A percentile compares a stretch with the other conserved stretches of the same genome.
Conservation (phyloP, 768 basidiomycete species). For the Boletus insuetus region DNA sequence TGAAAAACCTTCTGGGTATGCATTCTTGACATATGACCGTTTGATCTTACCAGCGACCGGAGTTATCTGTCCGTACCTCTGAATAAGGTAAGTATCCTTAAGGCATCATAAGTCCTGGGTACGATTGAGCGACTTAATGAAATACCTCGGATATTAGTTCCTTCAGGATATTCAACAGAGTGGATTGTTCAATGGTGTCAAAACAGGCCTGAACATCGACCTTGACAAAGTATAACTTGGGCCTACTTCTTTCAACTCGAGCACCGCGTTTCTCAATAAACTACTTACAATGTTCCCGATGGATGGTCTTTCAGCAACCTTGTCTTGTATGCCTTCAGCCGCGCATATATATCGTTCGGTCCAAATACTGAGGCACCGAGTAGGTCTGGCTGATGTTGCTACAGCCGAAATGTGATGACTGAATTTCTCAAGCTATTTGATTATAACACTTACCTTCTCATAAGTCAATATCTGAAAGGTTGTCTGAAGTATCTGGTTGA, state of each 20-base stretch:
- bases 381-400: conserved; percentile 62
- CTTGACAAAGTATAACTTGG: conserved; percentile 92
- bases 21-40: conserved; percentile 57
- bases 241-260: conserved; percentile 43
- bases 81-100: conserved; percentile 72
- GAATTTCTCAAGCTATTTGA: neutral
- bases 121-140: neutral
- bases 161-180: conserved; percentile 73
- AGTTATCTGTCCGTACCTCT: conserved; percentile 65
- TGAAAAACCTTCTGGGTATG: conserved; percentile 59
- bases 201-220: conserved; percentile 96
- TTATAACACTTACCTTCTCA: conserved; percentile 60
- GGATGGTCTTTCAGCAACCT: conserved; percentile 37
- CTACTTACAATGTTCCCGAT: conserved; percentile 51
- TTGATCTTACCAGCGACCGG: conserved; percentile 54
- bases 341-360: conserved; percentile 76
- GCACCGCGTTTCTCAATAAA: neutral
- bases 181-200: conserved; percentile 91
- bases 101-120: neutral
- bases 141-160: conserved; percentile 69
- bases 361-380: conserved; percentile 84
- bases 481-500: conserved; percentile 83
- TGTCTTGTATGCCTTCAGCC: conserved; percentile 68
- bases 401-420: neutral
- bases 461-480: conserved; percentile 86